Evolutionary conservation across 805 yeast species (phyloP), one percentile per base, ranked within the genome.

Genomic region (Saccharomycopsis guyanensis): DNA sequence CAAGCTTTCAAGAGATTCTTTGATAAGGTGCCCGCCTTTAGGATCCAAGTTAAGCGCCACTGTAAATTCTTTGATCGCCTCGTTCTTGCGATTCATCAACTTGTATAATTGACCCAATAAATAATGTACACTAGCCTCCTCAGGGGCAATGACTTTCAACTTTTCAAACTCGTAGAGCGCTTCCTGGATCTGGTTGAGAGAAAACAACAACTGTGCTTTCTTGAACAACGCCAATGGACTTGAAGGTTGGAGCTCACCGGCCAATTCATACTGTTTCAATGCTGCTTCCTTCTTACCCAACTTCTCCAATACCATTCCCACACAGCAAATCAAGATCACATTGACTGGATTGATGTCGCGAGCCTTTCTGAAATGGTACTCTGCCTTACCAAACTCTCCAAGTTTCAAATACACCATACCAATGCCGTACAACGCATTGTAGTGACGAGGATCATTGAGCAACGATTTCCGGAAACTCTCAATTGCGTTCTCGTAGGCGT

Each of bases 371-470:
- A 91, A 87, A 62, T 87, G 94, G 52, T 78, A 76, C 57, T 87
- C 89, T 0, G 97, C 96, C 56, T 79, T 78, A 38, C 75, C 78
- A 57, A 79, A 79, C 56, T 86, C 88, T 3, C 97, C 97, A 43
- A 88, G 66, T 57, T 87, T 86, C 61, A 87, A 73, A 60, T 81
- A 83, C 24, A 88, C 94, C 91, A 88, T 87, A 5, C 97, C 98
- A 47, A 93, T 75, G 23, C 98, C 98, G 58, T 93, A 93, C 57
- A 89, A 78, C 0, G 97, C 97, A 63, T 91, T 93, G 63, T 89
- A 93, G 60, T 87, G 96, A 47, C 88, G 71, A 40, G 81, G 72
- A 57, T 91, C 95, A 36, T 80, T 71, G 20, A 82, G 66, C 39
- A 93, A 69, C 3, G 96, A 94, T 52, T 72, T 70, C 32, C 96